Percentiles rank a stretch among this genome's conserved stretches.
Evolutionary conservation across 768 basidiomycete genomes (phyloP).

Genomic region (Mycena albidolilacea): DNA sequence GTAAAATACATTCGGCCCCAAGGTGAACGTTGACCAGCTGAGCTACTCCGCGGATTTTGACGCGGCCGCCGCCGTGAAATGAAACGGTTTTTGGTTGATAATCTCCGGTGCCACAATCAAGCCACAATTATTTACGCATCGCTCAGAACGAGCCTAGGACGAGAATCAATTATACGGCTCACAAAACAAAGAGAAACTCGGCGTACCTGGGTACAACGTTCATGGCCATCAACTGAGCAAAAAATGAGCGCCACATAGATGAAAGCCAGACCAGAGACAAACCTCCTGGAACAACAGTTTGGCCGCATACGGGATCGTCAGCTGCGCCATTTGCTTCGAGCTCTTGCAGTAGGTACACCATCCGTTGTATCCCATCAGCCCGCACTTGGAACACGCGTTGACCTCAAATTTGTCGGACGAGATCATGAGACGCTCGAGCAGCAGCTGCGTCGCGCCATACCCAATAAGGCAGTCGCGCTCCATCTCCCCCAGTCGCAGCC

Average conservation of each 20-base stretch:
- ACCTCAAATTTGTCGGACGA: conserved; percentile 99
- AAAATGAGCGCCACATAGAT: conserved; percentile 15
- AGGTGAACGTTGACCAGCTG: neutral
- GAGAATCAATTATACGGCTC: too few species aligned
- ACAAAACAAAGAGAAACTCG: too few species aligned
- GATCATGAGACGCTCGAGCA: conserved; percentile 98
- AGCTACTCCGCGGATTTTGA: neutral
- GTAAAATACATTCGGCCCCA: conserved; percentile 30
- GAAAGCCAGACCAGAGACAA: conserved; percentile 21
- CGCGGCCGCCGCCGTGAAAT: neutral
- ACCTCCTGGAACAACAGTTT: conserved; percentile 95
- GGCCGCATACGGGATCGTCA: conserved; percentile 97
- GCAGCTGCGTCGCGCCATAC: conserved; percentile 96
- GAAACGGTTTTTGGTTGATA: neutral
- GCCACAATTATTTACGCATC: conserved; percentile 63
- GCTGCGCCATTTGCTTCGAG: conserved; percentile 94
- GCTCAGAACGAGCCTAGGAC: conserved; percentile 73
- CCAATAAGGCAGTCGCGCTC: conserved; percentile 99
- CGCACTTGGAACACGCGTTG: conserved; percentile 95
- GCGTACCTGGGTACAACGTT: conserved; percentile 76
- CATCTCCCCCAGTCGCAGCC: conserved; percentile 98
- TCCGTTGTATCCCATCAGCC: conserved; percentile 93
- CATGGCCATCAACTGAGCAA: conserved; percentile 91
- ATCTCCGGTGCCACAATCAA: conserved; percentile 28
- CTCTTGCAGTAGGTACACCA: conserved; percentile 99